Base-by-base conservation (phyloP, 805 yeast genomes). In the Ogataea nitratoaversa region DNA sequence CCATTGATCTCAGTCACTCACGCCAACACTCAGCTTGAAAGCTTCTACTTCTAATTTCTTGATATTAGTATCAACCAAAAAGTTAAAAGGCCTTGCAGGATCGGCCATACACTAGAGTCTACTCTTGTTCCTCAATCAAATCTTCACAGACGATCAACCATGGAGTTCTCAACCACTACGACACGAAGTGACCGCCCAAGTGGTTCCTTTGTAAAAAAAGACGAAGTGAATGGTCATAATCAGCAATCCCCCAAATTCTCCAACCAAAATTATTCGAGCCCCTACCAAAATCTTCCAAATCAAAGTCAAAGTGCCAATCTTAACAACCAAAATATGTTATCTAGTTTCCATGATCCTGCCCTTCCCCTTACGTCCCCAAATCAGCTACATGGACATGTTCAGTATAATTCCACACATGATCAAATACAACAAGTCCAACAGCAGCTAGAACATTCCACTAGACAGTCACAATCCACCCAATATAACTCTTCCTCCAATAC, bases 391-490 rank as follows among this genome's bases (percentile, higher is more conserved):
- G 14, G 14, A 9, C 44, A 38, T 25, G 36, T 19, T 22, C 44
- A 30, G 9, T 14, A n/a, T 12, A 39, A 36, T 23, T 19, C 8
- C 13, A 28, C 31, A 19, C 44, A 44, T 6, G 36, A 39, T 30
- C 42, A 39, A 28, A 34, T 30, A 4, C 37, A 39, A 19, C 45
- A 42, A 16, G 36, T 32, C 12, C 42, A 34, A 19, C 42, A 38
- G 5, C 40, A 41, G 30, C 19, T 35, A 25, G 24, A 31, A 18
- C 30, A 32, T 13, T 19, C 31, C 11, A 19, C n/a, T 29, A 19
- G 9, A 11, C 19, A 29, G 8, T 8, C 8, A n/a, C 31, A 29
- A 14, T 5, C 14, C 13, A 5, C 14, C 13, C 29, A 27, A 9
- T 27, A 9, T 16, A 8, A 30, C 16, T 16, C 32, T 17, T 17